Evolutionary conservation across 2,329 filamentous ascomycete genomes (phyloP).

Genomic region (Fusarium musae): DNA sequence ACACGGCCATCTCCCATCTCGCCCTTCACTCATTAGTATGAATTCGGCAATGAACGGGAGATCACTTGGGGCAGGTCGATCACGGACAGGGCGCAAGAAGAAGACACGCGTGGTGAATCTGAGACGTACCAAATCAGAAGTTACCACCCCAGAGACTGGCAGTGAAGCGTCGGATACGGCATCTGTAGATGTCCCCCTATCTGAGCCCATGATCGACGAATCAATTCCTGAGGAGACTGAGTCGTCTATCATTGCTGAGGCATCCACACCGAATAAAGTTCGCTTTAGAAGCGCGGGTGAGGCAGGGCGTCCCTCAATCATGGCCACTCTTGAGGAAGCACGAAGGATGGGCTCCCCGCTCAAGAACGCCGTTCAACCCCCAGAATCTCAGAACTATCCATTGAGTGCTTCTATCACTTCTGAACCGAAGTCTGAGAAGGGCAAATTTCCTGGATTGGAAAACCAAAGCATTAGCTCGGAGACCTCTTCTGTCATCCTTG

Average conservation of each 20-base stretch:
- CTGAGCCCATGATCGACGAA: conserved; percentile 67
- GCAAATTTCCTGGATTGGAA: conserved; percentile 47
- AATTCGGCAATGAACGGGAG: conserved; percentile 70
- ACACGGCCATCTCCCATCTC: conserved; percentile 71
- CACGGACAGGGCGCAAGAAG: conserved; percentile 76
- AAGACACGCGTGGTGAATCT: conserved; percentile 87
- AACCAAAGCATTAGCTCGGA: conserved; percentile 54
- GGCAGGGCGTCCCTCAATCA: conserved; percentile 37
- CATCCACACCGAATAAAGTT: conserved; percentile 51
- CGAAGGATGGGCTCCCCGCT: conserved; percentile 42
- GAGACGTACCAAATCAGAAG: conserved; percentile 68
- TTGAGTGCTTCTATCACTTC: conserved; percentile 34
- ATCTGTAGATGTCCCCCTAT: conserved; percentile 68
- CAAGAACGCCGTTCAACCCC: conserved; percentile 29
- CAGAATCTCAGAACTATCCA: conserved; percentile 28
- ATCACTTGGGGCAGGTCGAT: conserved; percentile 71
- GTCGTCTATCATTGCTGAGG: conserved; percentile 50
- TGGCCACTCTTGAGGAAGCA: conserved; percentile 40
- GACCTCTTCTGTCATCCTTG: conserved; percentile 70
- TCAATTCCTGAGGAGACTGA: conserved; percentile 70
- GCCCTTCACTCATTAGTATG: conserved; percentile 73
- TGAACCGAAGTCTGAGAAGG: conserved; percentile 42
- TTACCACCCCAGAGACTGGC: conserved; percentile 62
- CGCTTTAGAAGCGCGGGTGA: conserved; percentile 52
- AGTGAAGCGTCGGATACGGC: conserved; percentile 63